Percentiles rank a stretch among this genome's conserved stretches.
phyloP scores from a whole-genome alignment of 2,329 filamentous ascomycete species.

The Colletotrichum zoysiae region DNA sequence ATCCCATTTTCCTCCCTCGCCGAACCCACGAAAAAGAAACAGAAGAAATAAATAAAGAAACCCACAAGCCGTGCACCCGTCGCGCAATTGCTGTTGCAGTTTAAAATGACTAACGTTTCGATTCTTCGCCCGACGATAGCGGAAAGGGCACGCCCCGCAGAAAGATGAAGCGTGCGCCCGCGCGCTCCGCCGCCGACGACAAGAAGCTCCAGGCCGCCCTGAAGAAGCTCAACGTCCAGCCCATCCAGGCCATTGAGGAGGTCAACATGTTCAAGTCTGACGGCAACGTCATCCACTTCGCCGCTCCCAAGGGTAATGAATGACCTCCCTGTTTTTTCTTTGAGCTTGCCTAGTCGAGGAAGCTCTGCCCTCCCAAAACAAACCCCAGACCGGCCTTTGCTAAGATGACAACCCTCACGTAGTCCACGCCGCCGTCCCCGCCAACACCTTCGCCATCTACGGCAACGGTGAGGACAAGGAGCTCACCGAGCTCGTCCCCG shows the following conservation, averaged over 20 bases:
- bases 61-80: conserved; percentile 16
- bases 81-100: conserved; percentile 17
- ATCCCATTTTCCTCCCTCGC: conserved; percentile 13
- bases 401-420: conserved; percentile 32
- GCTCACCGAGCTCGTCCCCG: conserved; percentile 98
- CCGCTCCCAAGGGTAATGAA: conserved; percentile 92
- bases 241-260: conserved; percentile 99
- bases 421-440: conserved; percentile 97
- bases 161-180: conserved; percentile 98
- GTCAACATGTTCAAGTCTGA: conserved; percentile 99
- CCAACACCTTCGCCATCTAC: conserved; percentile 99
- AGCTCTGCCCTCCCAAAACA: neutral
- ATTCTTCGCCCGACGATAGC: conserved; percentile 56
- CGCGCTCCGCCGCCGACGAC: conserved; percentile 93
- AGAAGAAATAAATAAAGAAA: neutral
- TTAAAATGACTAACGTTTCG: conserved; percentile 48
- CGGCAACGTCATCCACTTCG: conserved; percentile 99
- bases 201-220: conserved; percentile 98
- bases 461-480: conserved; percentile 99
- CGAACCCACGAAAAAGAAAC: conserved; percentile 7
- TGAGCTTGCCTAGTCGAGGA: neutral
- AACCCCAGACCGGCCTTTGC: neutral
- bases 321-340: conserved; percentile 44
- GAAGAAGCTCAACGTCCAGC: conserved; percentile 99
- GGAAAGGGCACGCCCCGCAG: conserved; percentile 98